phyloP scores from a whole-genome alignment of 1,139 yeast species.

The Pneumocystis sp. region DNA sequence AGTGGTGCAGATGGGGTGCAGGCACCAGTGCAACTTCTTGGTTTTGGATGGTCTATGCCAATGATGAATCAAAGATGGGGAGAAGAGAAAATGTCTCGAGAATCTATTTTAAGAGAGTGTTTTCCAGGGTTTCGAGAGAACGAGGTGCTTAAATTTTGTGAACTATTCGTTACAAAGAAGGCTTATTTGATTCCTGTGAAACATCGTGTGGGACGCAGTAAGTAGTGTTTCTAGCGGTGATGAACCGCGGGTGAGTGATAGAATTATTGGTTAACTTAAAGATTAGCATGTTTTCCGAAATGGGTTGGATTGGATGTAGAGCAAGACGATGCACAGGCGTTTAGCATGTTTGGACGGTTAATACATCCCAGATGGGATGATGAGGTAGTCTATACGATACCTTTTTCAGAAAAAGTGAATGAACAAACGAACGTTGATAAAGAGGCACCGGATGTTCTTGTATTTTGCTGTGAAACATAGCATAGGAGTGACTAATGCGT shows the following conservation, averaged over 20 bases:
- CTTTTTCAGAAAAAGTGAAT: background rate
- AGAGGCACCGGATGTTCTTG: background rate
- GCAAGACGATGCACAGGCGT: slow-evolving; percentile 33
- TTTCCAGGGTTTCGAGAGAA: slow-evolving; percentile 50
- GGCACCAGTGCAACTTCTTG: background rate
- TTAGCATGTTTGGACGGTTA: slow-evolving; percentile 20
- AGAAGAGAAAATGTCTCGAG: slow-evolving; percentile 14
- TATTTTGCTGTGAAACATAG: background rate
- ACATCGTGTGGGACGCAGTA: slow-evolving; percentile 30
- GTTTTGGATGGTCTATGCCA: slow-evolving; percentile 7
- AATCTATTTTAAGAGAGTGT: slow-evolving; percentile 25
- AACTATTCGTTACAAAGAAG: slow-evolving; percentile 52
- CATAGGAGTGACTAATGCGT: background rate
- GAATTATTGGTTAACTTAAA: background rate
- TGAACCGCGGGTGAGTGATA: slow-evolving; percentile 30
- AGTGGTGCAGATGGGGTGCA: slow-evolving; percentile 7
- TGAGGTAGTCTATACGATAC: background rate
- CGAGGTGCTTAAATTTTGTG: slow-evolving; percentile 48
- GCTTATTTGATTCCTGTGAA: slow-evolving; percentile 36
- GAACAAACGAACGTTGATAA: background rate
- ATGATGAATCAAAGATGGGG: background rate
- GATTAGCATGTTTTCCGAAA: slow-evolving; percentile 33
- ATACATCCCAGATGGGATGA: background rate
- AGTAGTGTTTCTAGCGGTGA: slow-evolving; percentile 13
- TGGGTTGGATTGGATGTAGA: slow-evolving; percentile 32